A percentile compares a stretch with the other conserved stretches of the same genome.
Evolutionary conservation across 805 yeast species (phyloP).

Genomic region (Lipomyces spencermartinsiae): DNA sequence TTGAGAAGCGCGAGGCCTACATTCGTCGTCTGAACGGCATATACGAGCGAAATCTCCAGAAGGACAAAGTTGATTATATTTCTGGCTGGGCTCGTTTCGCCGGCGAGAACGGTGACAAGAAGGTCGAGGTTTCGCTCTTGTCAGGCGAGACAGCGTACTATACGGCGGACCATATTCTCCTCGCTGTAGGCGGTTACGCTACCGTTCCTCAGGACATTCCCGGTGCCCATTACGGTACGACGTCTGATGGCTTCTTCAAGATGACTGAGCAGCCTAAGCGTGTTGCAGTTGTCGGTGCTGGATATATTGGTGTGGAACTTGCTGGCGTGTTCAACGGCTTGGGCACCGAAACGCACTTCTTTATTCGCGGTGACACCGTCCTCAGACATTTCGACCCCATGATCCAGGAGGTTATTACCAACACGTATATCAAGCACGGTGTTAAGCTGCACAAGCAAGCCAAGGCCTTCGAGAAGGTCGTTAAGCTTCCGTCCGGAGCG

Average conservation of each 20-base stretch:
- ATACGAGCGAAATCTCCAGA: conserved; percentile 82
- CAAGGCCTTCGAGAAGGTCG: conserved; percentile 55
- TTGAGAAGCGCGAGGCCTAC: conserved; percentile 91
- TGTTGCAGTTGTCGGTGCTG: conserved; percentile 97
- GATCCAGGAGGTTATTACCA: conserved; percentile 80
- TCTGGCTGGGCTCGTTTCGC: conserved; percentile 86
- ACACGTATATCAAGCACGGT: conserved; percentile 80
- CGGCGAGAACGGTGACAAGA: conserved; percentile 56
- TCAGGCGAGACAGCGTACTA: conserved; percentile 65
- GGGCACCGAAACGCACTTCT: conserved; percentile 83
- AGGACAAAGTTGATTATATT: conserved; percentile 86
- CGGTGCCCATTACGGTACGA: conserved; percentile 83
- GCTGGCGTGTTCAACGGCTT: conserved; percentile 92
- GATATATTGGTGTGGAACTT: conserved; percentile 94
- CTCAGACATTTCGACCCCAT: conserved; percentile 85
- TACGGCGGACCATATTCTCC: conserved; percentile 80
- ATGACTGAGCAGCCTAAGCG: conserved; percentile 83
- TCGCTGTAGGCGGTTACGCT: conserved; percentile 95
- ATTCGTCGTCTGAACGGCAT: conserved; percentile 87
- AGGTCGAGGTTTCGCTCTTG: conserved; percentile 73
- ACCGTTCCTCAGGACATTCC: conserved; percentile 69
- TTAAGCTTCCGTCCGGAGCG: conserved; percentile 52
- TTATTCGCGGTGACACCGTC: conserved; percentile 90
- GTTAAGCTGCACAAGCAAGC: conserved; percentile 76
- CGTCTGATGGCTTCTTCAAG: conserved; percentile 90